Percentiles rank a stretch among this genome's conserved stretches.
Evolutionary conservation across 768 basidiomycete genomes (phyloP).

Genomic region (Macrolepiota fuliginosa): DNA sequence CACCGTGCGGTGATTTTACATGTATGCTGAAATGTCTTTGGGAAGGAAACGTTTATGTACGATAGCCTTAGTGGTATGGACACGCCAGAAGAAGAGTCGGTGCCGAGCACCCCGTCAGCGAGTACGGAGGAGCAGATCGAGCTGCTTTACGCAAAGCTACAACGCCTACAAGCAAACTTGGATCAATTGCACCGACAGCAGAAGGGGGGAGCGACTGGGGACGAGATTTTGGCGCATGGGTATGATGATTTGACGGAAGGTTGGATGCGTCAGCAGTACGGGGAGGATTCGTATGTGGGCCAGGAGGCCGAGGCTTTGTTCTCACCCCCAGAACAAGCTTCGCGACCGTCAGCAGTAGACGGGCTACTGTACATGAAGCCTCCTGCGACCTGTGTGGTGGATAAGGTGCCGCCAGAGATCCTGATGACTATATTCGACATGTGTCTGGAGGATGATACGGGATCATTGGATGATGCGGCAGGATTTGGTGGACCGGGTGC

Average conservation of each 20-base stretch:
- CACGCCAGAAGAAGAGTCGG: slow-evolving; percentile 2
- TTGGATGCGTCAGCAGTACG: neutral
- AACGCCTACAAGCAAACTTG: neutral
- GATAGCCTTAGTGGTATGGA: neutral
- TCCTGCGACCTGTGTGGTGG: neutral
- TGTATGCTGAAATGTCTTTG: neutral
- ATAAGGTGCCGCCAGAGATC: slow-evolving; percentile 4
- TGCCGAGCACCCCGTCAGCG: neutral
- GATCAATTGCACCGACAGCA: neutral
- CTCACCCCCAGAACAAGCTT: neutral
- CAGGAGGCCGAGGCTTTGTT: neutral
- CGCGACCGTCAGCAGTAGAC: neutral
- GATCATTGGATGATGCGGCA: slow-evolving; percentile 5
- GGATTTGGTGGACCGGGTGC: neutral
- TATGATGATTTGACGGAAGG: neutral
- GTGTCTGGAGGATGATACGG: neutral
- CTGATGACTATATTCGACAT: slow-evolving; percentile 10
- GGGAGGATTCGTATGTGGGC: neutral
- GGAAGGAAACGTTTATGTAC: slow-evolving; percentile 1
- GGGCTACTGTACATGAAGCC: neutral
- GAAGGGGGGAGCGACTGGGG: too few relatives aligned
- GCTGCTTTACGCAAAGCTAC: neutral
- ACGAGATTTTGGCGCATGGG: neutral
- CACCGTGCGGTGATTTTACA: neutral
- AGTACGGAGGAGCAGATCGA: neutral